phyloP scores from a whole-genome alignment of 1,139 yeast species.

The Lodderomyces elongisporus region DNA sequence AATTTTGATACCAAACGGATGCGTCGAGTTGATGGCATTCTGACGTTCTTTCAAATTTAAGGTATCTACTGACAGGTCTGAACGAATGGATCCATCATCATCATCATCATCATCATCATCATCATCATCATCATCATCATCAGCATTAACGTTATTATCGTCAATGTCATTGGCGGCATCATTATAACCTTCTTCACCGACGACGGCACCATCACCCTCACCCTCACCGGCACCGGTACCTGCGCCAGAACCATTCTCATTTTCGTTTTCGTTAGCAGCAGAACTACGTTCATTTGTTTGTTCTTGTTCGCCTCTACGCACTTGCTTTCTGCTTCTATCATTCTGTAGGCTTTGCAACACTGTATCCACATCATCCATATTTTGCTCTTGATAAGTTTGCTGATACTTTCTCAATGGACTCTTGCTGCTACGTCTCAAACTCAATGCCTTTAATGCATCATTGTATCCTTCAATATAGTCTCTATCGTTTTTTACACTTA shows the following conservation, averaged over 20 bases:
- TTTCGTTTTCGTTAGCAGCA: conserved; percentile 6
- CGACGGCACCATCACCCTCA: neutral
- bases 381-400: neutral
- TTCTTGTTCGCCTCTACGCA: neutral
- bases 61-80: conserved; percentile 64
- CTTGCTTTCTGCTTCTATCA: neutral
- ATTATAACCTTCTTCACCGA: neutral
- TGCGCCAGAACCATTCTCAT: conserved; percentile 1
- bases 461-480: conserved; percentile 69
- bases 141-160: neutral
- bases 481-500: conserved; percentile 31
- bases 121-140: conserved; percentile 1
- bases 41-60: conserved; percentile 90
- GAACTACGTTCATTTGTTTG: neutral
- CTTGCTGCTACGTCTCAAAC: conserved; percentile 18
- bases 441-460: conserved; percentile 55
- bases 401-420: conserved; percentile 4
- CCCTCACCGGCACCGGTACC: conserved; percentile 5
- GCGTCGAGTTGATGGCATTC: conserved; percentile 92
- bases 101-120: conserved; percentile 15
- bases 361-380: neutral
- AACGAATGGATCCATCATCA: conserved; percentile 33
- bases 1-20: conserved; percentile 95
- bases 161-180: neutral
- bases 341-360: neutral